These are phyloP conservation scores for Fusarium oxysporum DNA, from an alignment of 2,329 filamentous ascomycete genomes.

Conservation along the genomic window DNA sequence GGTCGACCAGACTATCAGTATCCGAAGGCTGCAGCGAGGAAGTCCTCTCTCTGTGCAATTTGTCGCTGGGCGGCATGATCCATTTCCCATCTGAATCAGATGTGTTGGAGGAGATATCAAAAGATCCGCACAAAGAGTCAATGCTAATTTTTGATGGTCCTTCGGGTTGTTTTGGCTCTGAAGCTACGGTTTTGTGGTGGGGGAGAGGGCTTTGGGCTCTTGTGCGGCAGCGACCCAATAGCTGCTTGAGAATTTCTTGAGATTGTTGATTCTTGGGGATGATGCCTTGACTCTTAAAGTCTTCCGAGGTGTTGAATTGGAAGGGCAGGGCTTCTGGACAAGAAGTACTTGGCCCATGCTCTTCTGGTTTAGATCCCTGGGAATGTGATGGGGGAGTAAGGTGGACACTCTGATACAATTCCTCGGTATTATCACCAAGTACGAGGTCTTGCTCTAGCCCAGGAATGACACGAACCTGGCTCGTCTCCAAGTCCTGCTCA, in stretches of 20 bases:
- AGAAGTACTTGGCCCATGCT: not conserved
- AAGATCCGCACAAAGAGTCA: not conserved
- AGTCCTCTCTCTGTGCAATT: not conserved
- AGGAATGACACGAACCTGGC: conserved; percentile 7
- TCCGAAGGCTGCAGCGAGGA: not conserved
- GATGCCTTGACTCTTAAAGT: conserved; percentile 9
- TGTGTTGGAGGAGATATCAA: not conserved
- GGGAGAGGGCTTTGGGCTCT: not conserved
- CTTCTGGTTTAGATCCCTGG: not conserved
- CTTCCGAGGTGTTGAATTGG: not conserved
- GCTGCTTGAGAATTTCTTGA: not conserved
- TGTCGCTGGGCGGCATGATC: not conserved
- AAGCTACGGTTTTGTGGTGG: not conserved
- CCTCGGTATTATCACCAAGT: conserved; percentile 3
- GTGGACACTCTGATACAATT: conserved; percentile 9
- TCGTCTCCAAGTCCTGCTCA: conserved; percentile 9
- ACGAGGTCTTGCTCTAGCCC: conserved; percentile 22
- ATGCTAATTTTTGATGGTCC: not conserved
- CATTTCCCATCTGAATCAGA: not conserved
- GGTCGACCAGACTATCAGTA: not conserved
- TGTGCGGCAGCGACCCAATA: not conserved
- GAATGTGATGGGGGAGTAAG: not conserved
- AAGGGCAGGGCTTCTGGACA: not conserved
- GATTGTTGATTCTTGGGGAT: conserved; percentile 6
- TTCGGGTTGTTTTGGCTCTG: not conserved